Conservation (phyloP, 768 basidiomycete species). For the Collybia sordida region DNA sequence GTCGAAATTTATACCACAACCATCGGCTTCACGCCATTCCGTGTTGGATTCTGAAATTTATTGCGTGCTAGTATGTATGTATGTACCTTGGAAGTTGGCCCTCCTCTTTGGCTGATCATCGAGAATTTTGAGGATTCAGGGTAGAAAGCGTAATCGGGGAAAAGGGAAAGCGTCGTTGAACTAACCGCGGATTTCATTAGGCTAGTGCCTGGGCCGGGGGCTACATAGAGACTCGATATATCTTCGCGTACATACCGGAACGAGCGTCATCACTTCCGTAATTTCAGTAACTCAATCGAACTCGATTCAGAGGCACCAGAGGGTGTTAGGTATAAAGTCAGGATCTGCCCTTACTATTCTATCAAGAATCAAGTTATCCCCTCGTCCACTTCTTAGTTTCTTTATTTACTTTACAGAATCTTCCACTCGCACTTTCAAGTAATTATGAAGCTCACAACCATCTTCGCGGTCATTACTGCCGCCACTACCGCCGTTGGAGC, state of each 20-base stretch:
- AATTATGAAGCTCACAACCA: slow-evolving; percentile 40
- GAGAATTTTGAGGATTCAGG: too few species aligned
- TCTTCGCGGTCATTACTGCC: slow-evolving; percentile 37
- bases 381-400: slow-evolving; percentile 14
- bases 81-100: too few species aligned
- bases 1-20: too few species aligned
- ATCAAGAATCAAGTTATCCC: slow-evolving; percentile 11
- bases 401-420: slow-evolving; percentile 10
- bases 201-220: background rate
- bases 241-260: slow-evolving; percentile 12
- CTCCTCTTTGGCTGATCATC: too few species aligned
- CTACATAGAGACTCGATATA: slow-evolving; percentile 5
- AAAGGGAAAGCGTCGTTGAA: background rate
- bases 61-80: too few species aligned
- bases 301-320: slow-evolving; percentile 6
- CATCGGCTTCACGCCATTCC: too few species aligned
- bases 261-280: slow-evolving; percentile 12
- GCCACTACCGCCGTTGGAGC: slow-evolving; percentile 36
- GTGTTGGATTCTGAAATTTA: too few species aligned
- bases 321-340: slow-evolving; percentile 8
- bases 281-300: slow-evolving; percentile 1
- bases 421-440: slow-evolving; percentile 1
- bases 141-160: too few species aligned
- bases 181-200: background rate
- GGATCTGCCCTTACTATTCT: background rate